Percentiles rank a stretch among this genome's conserved stretches.
These are phyloP conservation scores for Elaphomyces granulatus DNA, from an alignment of 495 filamentous ascomycete genomes.

Conservation along the genomic window DNA sequence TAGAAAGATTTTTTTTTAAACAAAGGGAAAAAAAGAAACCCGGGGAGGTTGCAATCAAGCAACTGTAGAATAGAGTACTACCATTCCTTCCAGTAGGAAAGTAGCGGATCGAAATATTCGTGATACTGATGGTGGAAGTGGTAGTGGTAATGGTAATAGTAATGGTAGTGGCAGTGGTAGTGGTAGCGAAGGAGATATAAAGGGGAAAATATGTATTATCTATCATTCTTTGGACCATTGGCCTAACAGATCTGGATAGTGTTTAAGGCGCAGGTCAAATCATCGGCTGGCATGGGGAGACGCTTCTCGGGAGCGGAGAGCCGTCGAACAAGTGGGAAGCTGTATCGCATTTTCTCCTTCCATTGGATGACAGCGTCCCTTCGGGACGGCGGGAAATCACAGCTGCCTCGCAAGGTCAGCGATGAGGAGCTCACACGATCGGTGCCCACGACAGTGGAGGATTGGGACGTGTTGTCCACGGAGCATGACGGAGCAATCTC, in stretches of 20 bases:
- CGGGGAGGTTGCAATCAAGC: no score
- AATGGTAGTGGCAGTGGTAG: no score
- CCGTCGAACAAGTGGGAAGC: conserved; percentile 22
- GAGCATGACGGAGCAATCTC: conserved; percentile 18
- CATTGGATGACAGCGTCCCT: conserved; percentile 21
- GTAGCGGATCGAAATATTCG: no score
- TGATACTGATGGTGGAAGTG: no score
- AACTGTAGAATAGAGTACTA: no score
- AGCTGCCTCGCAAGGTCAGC: conserved; percentile 20
- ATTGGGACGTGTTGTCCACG: conserved; percentile 21
- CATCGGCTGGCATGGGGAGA: conserved; percentile 27
- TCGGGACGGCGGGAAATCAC: conserved; percentile 13
- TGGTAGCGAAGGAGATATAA: no score
- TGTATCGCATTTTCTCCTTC: conserved; percentile 25
- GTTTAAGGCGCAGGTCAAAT: conserved; percentile 29
- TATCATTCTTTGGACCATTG: background rate
- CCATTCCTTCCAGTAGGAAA: no score
- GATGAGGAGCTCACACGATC: conserved; percentile 28
- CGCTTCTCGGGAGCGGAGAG: conserved; percentile 21
- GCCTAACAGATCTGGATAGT: conserved; percentile 11
- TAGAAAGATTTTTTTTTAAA: no score
- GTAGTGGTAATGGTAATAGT: no score
- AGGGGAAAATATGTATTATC: background rate
- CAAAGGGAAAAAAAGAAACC: no score
- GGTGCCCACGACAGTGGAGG: conserved; percentile 25